Percentiles rank a stretch among this genome's conserved stretches.
phyloP scores from a whole-genome alignment of 2,329 filamentous ascomycete genomes.

The Daldinia eschscholtzii region DNA sequence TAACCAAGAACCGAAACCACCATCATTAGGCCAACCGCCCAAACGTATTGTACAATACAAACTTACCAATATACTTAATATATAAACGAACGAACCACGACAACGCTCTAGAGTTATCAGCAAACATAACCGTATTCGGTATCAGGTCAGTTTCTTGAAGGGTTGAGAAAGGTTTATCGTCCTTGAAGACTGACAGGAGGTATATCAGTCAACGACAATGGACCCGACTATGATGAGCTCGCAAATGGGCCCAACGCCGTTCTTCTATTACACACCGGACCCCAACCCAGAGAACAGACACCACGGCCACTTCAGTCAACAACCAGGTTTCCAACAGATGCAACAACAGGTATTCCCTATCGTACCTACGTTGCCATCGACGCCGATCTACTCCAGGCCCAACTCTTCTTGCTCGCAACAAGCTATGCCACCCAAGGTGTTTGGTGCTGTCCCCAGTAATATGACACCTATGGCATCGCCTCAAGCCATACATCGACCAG shows the following conservation, averaged over 20 bases:
- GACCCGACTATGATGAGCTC: conserved; percentile 69
- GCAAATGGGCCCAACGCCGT: conserved; percentile 79
- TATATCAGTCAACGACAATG: conserved; percentile 64
- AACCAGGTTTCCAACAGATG: conserved; percentile 67
- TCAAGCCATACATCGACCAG: conserved; percentile 80
- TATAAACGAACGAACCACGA: conserved; percentile 44
- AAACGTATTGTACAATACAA: conserved; percentile 51
- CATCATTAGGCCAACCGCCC: conserved; percentile 54
- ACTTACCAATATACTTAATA: conserved; percentile 52
- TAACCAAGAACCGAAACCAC: conserved; percentile 51
- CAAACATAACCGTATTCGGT: conserved; percentile 37
- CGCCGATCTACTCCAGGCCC: conserved; percentile 74
- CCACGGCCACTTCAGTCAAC: conserved; percentile 80
- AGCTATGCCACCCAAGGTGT: conserved; percentile 63
- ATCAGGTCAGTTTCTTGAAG: conserved; percentile 51
- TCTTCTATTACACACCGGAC: conserved; percentile 90
- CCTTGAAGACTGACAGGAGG: conserved; percentile 15
- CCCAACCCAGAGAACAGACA: conserved; percentile 78
- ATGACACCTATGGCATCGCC: conserved; percentile 84
- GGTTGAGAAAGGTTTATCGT: conserved; percentile 17
- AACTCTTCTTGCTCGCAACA: conserved; percentile 74
- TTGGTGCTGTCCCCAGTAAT: conserved; percentile 69
- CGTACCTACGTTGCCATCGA: conserved; percentile 70
- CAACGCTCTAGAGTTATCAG: conserved; percentile 31
- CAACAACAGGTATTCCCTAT: conserved; percentile 65